Evolutionary conservation across 108 stramenopile genomes (phyloP).

Genomic region (Licmophora abbreviata): DNA sequence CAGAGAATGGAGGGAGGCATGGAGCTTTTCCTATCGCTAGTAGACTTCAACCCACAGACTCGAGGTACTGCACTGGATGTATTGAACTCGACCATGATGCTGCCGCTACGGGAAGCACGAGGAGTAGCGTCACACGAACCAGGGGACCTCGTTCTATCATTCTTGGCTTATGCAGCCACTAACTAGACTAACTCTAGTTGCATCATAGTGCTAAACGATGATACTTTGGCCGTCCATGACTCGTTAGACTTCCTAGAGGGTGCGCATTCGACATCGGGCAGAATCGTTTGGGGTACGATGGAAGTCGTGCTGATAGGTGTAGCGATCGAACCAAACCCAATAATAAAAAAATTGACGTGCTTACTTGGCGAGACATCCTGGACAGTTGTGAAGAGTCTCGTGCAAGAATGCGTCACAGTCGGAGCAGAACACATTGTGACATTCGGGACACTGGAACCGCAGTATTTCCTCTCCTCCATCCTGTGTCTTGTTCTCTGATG

Average conservation of each 20-base stretch:
- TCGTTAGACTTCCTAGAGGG: too few species aligned
- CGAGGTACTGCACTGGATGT: conserved; percentile 62
- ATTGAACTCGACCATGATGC: conserved; percentile 72
- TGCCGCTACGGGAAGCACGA: conserved; percentile 41
- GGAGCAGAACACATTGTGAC: conserved; percentile 76
- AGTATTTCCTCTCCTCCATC: conserved; percentile 11
- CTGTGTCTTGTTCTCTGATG: conserved; percentile 1
- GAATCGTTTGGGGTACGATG: too few species aligned
- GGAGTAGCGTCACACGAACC: conserved; percentile 9
- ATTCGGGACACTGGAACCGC: conserved; percentile 80
- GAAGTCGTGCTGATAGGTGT: too few species aligned
- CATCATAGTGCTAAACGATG: too few species aligned
- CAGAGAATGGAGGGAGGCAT: conserved; percentile 71
- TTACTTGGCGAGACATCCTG: conserved; percentile 55
- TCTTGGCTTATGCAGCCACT: too few species aligned
- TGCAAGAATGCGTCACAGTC: conserved; percentile 87
- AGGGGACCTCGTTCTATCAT: too few species aligned
- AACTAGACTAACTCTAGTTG: too few species aligned
- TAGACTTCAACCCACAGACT: conserved; percentile 59
- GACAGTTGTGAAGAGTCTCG: conserved; percentile 90
- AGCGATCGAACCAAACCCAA: too few species aligned
- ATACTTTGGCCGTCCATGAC: too few species aligned
- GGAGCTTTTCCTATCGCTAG: conserved; percentile 61
- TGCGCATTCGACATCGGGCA: too few species aligned
- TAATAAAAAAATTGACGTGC: neutral